Percentiles rank a stretch among this genome's conserved stretches.
phyloP scores from a whole-genome alignment of 2,329 filamentous ascomycete species.

The Trichoderma citrinoviride region DNA sequence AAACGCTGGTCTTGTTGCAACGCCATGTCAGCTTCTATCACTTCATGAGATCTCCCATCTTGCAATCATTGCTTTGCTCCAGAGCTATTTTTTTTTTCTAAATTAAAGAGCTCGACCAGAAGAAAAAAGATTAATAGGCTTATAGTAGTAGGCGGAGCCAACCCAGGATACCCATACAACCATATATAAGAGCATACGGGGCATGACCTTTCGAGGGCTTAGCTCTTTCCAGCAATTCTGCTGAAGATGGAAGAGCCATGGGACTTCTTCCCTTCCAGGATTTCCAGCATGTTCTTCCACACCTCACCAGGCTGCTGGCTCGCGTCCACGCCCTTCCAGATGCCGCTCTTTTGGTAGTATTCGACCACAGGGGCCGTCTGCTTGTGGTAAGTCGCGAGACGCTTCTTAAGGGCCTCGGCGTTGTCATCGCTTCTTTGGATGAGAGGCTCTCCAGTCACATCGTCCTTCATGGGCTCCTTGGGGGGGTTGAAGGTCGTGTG shows the following conservation, averaged over 20 bases:
- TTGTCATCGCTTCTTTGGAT: conserved; percentile 98
- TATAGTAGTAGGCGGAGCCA: conserved; percentile 2
- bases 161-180: not conserved
- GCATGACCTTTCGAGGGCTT: conserved; percentile 16
- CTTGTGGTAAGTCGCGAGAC: conserved; percentile 85
- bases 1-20: too few relatives aligned
- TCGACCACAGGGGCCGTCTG: conserved; percentile 90
- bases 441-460: conserved; percentile 92
- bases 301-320: conserved; percentile 94
- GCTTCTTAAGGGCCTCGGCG: conserved; percentile 92
- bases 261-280: conserved; percentile 64
- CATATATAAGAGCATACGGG: not conserved
- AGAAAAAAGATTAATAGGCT: conserved; percentile 3
- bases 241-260: conserved; percentile 43
- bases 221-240: conserved; percentile 34
- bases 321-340: conserved; percentile 94
- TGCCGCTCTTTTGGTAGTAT: conserved; percentile 96
- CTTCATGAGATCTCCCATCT: not conserved
- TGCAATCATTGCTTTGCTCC: not conserved
- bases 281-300: conserved; percentile 85
- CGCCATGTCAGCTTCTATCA: not conserved
- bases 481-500: conserved; percentile 99
- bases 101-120: not conserved
- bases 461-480: conserved; percentile 90
- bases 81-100: conserved; percentile 13